Evolutionary conservation across 192 early-diverging fungal species (phyloP).

Genomic region (Podila minutissima): DNA sequence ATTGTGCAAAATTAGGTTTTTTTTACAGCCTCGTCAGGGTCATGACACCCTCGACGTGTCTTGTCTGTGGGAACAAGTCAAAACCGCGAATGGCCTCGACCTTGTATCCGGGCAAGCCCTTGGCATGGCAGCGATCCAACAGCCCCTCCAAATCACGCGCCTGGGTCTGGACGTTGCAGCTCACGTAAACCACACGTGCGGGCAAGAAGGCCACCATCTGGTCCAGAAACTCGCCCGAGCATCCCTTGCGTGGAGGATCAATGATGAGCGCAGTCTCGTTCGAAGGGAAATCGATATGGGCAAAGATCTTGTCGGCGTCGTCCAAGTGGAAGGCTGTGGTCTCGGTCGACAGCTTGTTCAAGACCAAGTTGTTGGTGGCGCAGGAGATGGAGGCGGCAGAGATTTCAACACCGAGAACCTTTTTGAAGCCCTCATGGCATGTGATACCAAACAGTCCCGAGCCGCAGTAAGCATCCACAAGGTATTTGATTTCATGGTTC

Average conservation of each 20-base stretch:
- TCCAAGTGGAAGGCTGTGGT: constrained; percentile 69
- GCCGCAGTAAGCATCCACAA: constrained; percentile 81
- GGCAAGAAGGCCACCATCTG: constrained; percentile 75
- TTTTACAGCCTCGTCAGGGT: constrained; percentile 62
- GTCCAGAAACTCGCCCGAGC: constrained; percentile 69
- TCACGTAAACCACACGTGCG: constrained; percentile 75
- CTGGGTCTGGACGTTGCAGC: constrained; percentile 72
- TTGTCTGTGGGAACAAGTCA: constrained; percentile 80
- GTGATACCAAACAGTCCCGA: constrained; percentile 77
- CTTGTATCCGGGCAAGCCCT: constrained; percentile 62
- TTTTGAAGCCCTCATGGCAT: constrained; percentile 65
- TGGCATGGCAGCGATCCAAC: constrained; percentile 49
- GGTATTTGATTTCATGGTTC: constrained; percentile 53
- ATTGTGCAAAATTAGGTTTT: not conserved
- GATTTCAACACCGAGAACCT: constrained; percentile 75
- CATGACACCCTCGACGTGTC: constrained; percentile 73
- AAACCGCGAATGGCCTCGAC: constrained; percentile 71
- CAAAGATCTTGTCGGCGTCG: constrained; percentile 69
- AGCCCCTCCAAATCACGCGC: constrained; percentile 66
- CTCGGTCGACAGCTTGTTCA: constrained; percentile 57
- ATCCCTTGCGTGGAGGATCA: constrained; percentile 78
- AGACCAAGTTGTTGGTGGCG: constrained; percentile 69
- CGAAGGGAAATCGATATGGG: constrained; percentile 58
- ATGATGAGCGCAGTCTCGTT: constrained; percentile 72
- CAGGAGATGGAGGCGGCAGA: constrained; percentile 69